Evolutionary conservation across 1,284 basidiomycete genomes (phyloP), one percentile per base, ranked within the genome.

Genomic region (Tilletia horrida): DNA sequence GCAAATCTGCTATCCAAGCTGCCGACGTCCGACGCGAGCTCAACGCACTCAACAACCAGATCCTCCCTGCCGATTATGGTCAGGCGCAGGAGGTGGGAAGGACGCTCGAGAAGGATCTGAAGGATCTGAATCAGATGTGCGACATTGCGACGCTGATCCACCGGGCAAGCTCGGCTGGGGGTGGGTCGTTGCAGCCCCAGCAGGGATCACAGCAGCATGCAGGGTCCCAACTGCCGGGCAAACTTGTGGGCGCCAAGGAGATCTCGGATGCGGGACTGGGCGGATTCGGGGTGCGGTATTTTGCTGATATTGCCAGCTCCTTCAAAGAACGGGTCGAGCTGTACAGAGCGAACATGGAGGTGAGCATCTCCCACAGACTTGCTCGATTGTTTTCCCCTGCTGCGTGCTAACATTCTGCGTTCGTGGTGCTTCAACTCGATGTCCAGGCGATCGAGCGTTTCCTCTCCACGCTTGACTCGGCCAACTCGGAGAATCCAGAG

Each of bases 331-430:
- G 79, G 2, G 77, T 81, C 62, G 48, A 68, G 16, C 69, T 77
- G 1, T 81, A 81, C 70, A 68, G 76, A 21, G 68, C 66, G 29
- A 80, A 75, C 0, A 74, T 81, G 63, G 80, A 81, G 67, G 76
- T 55, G 50, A 55, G 50, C 45, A 3, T 27, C 16, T 23, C 1
- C 62, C 21, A 27, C 23, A 4, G 16, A 3, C 42, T 64, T 35
- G 25, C 45, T 64, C 9, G 18, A n/a, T 61, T 21, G 4, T 18
- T 3, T 6, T 18, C 6, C 6, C 18, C 57, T 61, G 7, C 57
- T 25, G 31, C 18, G 35, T 6, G 35, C 35, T 40, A 11, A 40
- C 35, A 40, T 40, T 40, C 35, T 40, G 4, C 6, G 4, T 11
- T 40, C 11, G 35, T 40, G 4, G 35, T 40, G 9, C 18, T 40